Evolutionary conservation across 2,329 filamentous ascomycete genomes (phyloP), one percentile per base, ranked within the genome.

Genomic region (Fusarium euwallaceae): DNA sequence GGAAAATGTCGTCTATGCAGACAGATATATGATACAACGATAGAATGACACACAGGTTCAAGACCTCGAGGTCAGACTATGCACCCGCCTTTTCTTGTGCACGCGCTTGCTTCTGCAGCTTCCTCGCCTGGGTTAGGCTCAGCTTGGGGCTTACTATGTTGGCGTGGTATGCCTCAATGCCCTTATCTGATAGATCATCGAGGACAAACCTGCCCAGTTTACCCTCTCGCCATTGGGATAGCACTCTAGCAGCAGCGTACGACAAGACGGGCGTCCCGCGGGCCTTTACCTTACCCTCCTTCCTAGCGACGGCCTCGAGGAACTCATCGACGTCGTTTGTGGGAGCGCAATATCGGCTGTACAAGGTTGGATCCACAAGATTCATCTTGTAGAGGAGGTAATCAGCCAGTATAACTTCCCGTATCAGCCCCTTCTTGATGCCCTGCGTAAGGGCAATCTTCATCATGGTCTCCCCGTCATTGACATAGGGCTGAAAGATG

Each of bases 401-500:
- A 81, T 99, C 97, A 37, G 94, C 95, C 12, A 98, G 84, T 27
- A 93, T 93, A 68, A 93, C 90, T 17, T 92, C 88, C 2, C 92
- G 89, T 63, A 99, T 92, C 41, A 98, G 88, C 0, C 93, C 94
- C 81, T 98, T 95, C 82, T 97, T 97, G 64, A 99, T 95, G 81
- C 93, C 94, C 22, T 96, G 95, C 61, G 94, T 95, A 1, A 98
- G 89, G 2, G 95, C 93, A n/a, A 99, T 89, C 83, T 98, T 98
- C 72, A 99, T 87, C 97, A 99, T 99, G 55, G 92, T 91, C 81
- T 97, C 93, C 17, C 93, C 89, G 79, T 97, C 91, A 0, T 92
- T 89, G 32, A 98, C 93, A 81, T 97, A 98, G 0, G 97, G 97
- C 69, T 98, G 91, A 82, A 98, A 99, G 10, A 99, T 95, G 58